Base-by-base conservation (phyloP, 345 rosid species). In the Combretum micranthum region DNA sequence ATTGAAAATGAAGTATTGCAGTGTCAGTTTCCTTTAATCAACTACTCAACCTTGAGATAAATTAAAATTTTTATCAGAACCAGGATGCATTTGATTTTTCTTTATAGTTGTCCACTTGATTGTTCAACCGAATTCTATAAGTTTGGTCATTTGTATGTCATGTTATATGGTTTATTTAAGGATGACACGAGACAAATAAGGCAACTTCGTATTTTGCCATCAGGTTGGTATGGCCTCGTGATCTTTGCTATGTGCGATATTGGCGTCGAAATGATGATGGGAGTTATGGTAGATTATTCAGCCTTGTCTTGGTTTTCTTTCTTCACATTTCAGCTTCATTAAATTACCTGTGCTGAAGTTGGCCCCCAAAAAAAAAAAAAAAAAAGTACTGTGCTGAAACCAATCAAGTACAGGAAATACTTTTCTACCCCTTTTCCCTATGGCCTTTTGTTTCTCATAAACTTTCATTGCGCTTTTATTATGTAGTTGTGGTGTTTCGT, bases 241-340 rank as follows among this genome's bases (percentile, higher is more conserved):
- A 94, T 68, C 96, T 94, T 76, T 94, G 97, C 69, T 94, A 94
- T 76, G 96, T 90, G 61, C 90, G 99, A 13, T 94, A 90, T 68
- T 94, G 99, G 99, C 93, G 97, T 42, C 81, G 96, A 69, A 94
- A 94, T 65, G 99, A 94, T 59, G 99, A 94, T 52, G 96, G 99
- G 64, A 94, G 99, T 67, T 94, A 94, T 75, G 99, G 99, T 87
- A 85, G 26, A 32, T 32, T 7, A 32, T 32, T 3, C 10, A 1
- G 39, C 10, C 9, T 32, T 32, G 5, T 32, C 39, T 7, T 5
- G 39, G 10, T 32, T 32, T 32, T 32, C 9, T 1, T 2, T 32
- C 39, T 32, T 32, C 7, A 32, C 9, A 32, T 32, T 32, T 7
- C 0, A 3, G 39, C 39, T 32, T 32, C 39, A 32, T 32, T n/a